phyloP scores from a whole-genome alignment of 2,329 filamentous ascomycete genomes.

The Fusarium cyanostomum region DNA sequence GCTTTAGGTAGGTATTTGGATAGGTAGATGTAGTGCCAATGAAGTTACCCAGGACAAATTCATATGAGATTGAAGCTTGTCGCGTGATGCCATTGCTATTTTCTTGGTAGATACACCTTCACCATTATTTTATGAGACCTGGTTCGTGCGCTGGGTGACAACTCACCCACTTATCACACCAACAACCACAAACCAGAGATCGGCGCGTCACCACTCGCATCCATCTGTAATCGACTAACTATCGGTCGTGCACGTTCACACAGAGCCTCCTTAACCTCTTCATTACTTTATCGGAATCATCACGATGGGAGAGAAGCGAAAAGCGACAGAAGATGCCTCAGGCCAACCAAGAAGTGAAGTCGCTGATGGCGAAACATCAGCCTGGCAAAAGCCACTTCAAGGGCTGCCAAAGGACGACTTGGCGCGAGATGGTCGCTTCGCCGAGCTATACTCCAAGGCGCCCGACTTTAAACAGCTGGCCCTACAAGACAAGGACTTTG shows the following conservation, averaged over 20 bases:
- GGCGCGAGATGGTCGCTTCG: slow-evolving; percentile 47
- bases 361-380: background rate
- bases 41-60: background rate
- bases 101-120: background rate
- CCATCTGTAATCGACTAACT: background rate
- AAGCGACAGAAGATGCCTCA: slow-evolving; percentile 23
- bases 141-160: slow-evolving; percentile 6
- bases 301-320: slow-evolving; percentile 37
- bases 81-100: background rate
- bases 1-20: background rate
- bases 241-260: background rate
- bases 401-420: slow-evolving; percentile 10
- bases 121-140: slow-evolving; percentile 8
- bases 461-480: slow-evolving; percentile 57
- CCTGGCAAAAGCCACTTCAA: background rate
- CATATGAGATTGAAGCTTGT: background rate
- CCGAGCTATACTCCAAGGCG: slow-evolving; percentile 52
- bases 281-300: background rate
- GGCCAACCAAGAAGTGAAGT: background rate
- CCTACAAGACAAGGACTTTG: slow-evolving; percentile 53
- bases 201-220: slow-evolving; percentile 1
- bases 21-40: background rate
- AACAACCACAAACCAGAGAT: background rate
- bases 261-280: background rate
- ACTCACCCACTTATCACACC: slow-evolving; percentile 1